phyloP scores from a whole-genome alignment of 2,329 filamentous ascomycete species.

The Chrysoporthe austroafricana region DNA sequence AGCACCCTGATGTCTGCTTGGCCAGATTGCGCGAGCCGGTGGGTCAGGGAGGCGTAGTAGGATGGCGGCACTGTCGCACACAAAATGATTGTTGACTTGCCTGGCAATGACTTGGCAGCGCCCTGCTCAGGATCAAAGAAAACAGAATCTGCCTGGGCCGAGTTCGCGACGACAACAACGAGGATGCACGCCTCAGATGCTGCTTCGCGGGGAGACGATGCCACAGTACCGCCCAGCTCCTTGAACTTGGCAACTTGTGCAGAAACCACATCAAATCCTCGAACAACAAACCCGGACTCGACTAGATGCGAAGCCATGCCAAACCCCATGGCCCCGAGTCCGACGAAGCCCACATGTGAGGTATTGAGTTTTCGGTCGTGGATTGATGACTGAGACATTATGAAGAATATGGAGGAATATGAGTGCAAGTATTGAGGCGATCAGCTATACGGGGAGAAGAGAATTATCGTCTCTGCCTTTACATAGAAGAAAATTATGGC shows the following conservation, averaged over 20 bases:
- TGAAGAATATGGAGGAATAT: too few species aligned
- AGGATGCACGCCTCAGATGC: slow-evolving; percentile 60
- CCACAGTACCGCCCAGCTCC: slow-evolving; percentile 56
- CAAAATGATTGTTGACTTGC: slow-evolving; percentile 48
- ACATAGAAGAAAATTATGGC: too few species aligned
- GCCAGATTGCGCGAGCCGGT: slow-evolving; percentile 51
- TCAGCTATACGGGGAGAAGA: too few species aligned
- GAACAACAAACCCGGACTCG: slow-evolving; percentile 58
- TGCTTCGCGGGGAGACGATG: slow-evolving; percentile 55
- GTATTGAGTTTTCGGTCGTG: too few species aligned
- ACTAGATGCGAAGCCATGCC: slow-evolving; percentile 66
- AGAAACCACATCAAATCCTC: slow-evolving; percentile 63
- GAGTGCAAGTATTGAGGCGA: too few species aligned
- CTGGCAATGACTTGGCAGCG: slow-evolving; percentile 30
- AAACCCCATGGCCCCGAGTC: slow-evolving; percentile 69
- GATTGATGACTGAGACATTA: too few species aligned
- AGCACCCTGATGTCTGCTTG: slow-evolving; percentile 61
- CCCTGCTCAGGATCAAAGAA: slow-evolving; percentile 56
- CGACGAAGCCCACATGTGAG: slow-evolving; percentile 55
- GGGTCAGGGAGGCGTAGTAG: slow-evolving; percentile 56
- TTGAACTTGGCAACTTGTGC: slow-evolving; percentile 47
- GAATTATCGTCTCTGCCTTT: too few species aligned
- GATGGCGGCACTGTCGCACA: slow-evolving; percentile 64
- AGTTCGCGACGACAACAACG: slow-evolving; percentile 59
- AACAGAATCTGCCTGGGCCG: slow-evolving; percentile 56